Base-by-base conservation (phyloP, 805 yeast genomes). In the Hanseniaspora singularis region DNA sequence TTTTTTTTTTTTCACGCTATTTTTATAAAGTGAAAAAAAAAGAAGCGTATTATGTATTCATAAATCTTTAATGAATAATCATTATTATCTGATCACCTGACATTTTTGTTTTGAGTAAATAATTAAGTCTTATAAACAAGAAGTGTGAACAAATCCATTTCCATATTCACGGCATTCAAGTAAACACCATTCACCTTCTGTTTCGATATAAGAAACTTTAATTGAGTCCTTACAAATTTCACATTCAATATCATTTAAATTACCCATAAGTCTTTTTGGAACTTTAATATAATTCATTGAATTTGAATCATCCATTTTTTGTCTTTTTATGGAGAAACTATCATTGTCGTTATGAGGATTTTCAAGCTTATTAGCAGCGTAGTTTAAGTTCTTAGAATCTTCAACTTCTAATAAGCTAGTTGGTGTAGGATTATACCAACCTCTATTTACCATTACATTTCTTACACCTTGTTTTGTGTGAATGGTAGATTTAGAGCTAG, bases 171-270 rank as follows among this genome's bases (percentile, higher is more conserved):
- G 67, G 2, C 86, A 79, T 56, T 80, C 78, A 51, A 67, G 70
- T 87, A 88, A 82, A 18, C 82, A 73, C 94, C 94, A 83, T 53
- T 81, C 88, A 49, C 87, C 89, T 2, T 72, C 62, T 38, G 77
- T 81, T 54, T 81, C 89, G 53, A 76, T 77, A 69, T 79, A 83
- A 6, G 71, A 71, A n/a, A 80, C 80, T 38, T 67, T 64, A 24
- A 79, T 67, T 10, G 65, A 67, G 51, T 84, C 94, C 55, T 74
- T 74, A 61, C 94, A 83, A 26, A 82, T 73, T 0, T 81, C 80
- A 62, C 94, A 83, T 16, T 70, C 65, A 27, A 69, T 50, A 26
- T 45, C 46, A 16, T 36, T 42, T 16, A 50, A 31, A 15, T 30
- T 24, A n/a, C 40, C 22, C 48, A 49, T 50, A 12, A 51, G 43